Percentiles rank a stretch among this genome's conserved stretches.
phyloP scores from a whole-genome alignment of 371 early-diverging fungal species.

The Mortierella sp. region DNA sequence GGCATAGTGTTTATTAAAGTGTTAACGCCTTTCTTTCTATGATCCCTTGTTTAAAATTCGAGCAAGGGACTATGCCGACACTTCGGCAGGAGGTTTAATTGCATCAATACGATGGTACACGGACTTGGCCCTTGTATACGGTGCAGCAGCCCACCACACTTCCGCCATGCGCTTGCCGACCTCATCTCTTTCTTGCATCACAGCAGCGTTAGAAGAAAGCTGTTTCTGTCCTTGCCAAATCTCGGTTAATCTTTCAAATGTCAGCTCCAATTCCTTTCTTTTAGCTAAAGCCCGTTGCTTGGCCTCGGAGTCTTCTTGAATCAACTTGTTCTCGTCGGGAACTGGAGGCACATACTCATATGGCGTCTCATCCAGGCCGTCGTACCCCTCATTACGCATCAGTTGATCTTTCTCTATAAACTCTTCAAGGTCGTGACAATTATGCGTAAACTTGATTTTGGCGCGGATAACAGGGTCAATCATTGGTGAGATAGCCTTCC shows the following conservation, averaged over 20 bases:
- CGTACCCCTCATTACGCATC: conserved; percentile 30
- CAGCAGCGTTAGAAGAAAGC: conserved; percentile 36
- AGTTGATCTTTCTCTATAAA: conserved; percentile 35
- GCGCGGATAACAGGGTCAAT: conserved; percentile 88
- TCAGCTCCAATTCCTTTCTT: conserved; percentile 49
- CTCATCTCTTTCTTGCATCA: conserved; percentile 51
- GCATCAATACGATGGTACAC: conserved; percentile 44
- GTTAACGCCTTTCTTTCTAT: too few species aligned
- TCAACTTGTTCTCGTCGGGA: conserved; percentile 22
- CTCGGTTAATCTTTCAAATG: conserved; percentile 50
- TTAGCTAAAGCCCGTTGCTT: conserved; percentile 28
- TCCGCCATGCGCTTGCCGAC: conserved; percentile 44
- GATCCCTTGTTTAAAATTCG: too few species aligned
- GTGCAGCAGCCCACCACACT: conserved; percentile 39
- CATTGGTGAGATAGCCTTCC: conserved; percentile 79
- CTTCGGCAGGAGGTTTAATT: conserved; percentile 6
- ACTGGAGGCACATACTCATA: conserved; percentile 24
- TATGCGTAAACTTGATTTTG: conserved; percentile 85
- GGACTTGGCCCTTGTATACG: conserved; percentile 38
- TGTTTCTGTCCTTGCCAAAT: conserved; percentile 53
- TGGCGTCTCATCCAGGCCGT: conserved; percentile 28
- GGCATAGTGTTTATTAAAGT: too few species aligned
- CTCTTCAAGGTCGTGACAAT: conserved; percentile 67
- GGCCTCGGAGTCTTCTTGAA: conserved; percentile 35
- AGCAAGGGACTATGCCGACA: not conserved